These are phyloP conservation scores for Microsporum canis DNA, from an alignment of 2,329 filamentous ascomycete species.

Conservation along the genomic window DNA sequence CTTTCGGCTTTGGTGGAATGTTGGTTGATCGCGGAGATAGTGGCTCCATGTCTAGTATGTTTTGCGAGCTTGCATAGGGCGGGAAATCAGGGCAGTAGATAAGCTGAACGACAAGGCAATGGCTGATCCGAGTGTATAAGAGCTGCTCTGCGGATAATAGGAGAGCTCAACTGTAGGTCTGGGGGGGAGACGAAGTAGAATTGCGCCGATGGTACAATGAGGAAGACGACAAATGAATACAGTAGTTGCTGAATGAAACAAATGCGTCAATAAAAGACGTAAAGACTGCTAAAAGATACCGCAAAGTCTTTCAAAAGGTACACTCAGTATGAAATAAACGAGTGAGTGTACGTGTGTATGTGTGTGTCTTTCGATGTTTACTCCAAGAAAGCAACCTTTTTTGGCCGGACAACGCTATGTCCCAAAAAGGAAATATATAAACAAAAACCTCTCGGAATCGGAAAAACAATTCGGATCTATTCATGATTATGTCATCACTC, in stretches of 20 bases:
- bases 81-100: not conserved
- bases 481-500: not conserved
- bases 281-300: not conserved
- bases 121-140: not conserved
- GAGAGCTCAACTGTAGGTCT: not conserved
- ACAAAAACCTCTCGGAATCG: not conserved
- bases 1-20: slow-evolving; percentile 34
- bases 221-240: not conserved
- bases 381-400: not conserved
- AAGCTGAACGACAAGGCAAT: not conserved
- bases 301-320: no score
- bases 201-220: not conserved
- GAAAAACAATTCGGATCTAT: not conserved
- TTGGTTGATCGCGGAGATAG: slow-evolving; percentile 40
- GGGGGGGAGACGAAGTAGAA: not conserved
- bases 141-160: not conserved
- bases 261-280: not conserved
- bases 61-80: not conserved
- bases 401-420: not conserved
- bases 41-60: slow-evolving; percentile 24
- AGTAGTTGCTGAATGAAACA: not conserved
- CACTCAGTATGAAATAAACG: not conserved
- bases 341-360: not conserved
- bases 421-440: not conserved
- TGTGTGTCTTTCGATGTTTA: not conserved